Evolutionary conservation across 2,329 filamentous ascomycete species (phyloP), one percentile per base, ranked within the genome.

Genomic region (Phoma sp.): DNA sequence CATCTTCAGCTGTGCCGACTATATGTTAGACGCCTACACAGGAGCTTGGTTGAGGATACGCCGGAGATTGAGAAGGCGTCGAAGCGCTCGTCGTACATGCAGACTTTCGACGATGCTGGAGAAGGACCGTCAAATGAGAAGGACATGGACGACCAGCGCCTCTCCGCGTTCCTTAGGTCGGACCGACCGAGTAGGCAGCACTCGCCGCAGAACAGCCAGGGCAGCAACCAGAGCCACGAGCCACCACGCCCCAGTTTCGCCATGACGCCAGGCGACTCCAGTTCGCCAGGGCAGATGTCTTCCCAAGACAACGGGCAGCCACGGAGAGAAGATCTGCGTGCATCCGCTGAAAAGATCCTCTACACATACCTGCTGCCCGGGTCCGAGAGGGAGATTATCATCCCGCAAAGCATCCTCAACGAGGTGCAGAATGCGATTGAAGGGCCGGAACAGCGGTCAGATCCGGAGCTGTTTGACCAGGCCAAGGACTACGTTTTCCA

Each of bases 401-500:
- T 99, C 5, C 93, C 95, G 0, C 89, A 93, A 57, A 87, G 87
- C 28, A 96, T 98, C 69, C 89, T 93, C 0, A 84, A 90, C 48
- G 88, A 93, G 20, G 93, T 98, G 55, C 96, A 92, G 32, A 84
- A 87, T 17, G 86, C 91, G 12, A 96, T 99, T 59, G 95, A 99
- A 77, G 89, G 93, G 64, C 65, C 67, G 1, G 88, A 92, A 61
- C 91, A 92, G 38, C 87, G 95, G 65, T 95, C 98, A 68, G 95
- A 99, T 72, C 95, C 95, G 0, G 95, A 99, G 75, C 90, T 99
- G 11, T 99, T 99, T 68, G 95, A 98, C 73, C 87, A 91, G 17
- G 95, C 95, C 48, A 99, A 99, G 80, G 95, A 99, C 78, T 99
- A 98, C 74, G 95, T 98, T 59, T 99, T 98, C 76, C 96, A 99